Evolutionary conservation across 2,329 filamentous ascomycete genomes (phyloP), one percentile per base, ranked within the genome.

Genomic region (Diaporthe sp.): DNA sequence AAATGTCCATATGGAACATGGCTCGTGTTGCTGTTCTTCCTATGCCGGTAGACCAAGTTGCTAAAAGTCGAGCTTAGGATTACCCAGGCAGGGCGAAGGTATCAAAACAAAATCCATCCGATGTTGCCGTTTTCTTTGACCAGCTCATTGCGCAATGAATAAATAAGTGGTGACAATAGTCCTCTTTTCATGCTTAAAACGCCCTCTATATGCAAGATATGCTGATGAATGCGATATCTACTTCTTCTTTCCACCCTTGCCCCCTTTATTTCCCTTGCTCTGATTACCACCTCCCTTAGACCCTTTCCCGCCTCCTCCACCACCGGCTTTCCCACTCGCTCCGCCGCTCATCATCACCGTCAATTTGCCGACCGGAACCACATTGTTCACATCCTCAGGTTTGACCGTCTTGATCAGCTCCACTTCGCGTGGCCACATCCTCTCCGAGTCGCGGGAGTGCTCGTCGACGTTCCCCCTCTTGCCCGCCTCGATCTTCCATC

Each of bases 351-450:
- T 90, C 91, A 97, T 94, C 52, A 97, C 90, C 79, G 93, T 91
- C 50, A 97, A 90, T 82, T 94, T 96, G 42, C 92, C 89, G 0
- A 97, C 95, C 0, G 95, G 94, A 77, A 98, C 89, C 6, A 91
- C 90, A 78, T 96, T 96, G 72, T 95, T 90, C 22, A 95, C 89
- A 84, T 98, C 96, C 75, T 94, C 92, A 30, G 95, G 91, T 84
- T 95, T 97, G 86, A 95, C 91, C 0, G 87, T 90, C 84, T 93
- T 93, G 76, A 98, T 89, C 47, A 98, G 85, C 82, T 98, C 96
- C n/a, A 94, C 90, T 83, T 98, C 97, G 22, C 92, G 86, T 0
- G 94, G 94, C 91, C 95, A 97, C 83, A 97, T 94, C 80, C 89
- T 90, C 86, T 97, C 95, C 15, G 87, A 87, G 79, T 93, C 92